Conservation (phyloP, 768 basidiomycete genomes). For the Mycena rebaudengoi region DNA sequence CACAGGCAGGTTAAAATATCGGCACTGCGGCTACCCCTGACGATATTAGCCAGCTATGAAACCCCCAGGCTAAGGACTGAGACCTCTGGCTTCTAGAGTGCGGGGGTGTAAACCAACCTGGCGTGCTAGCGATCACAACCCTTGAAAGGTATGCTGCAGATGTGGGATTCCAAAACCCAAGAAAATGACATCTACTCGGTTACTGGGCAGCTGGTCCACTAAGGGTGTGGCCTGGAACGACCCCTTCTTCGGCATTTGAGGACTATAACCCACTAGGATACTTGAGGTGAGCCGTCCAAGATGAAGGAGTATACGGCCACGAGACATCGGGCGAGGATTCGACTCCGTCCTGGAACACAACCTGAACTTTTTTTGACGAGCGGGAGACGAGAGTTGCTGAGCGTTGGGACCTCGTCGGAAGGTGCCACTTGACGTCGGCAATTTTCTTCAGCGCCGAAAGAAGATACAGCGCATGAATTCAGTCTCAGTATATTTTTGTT, state of each 20-base stretch:
- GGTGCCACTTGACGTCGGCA: slow-evolving; percentile 62
- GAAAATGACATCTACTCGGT: slow-evolving; percentile 61
- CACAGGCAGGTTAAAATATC: slow-evolving; percentile 63
- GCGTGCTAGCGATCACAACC: slow-evolving; percentile 67
- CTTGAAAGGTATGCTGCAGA: slow-evolving; percentile 70
- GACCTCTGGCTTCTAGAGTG: slow-evolving; percentile 53
- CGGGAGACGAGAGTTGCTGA: slow-evolving; percentile 79
- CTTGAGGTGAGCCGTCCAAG: slow-evolving; percentile 58
- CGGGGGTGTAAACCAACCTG: slow-evolving; percentile 38
- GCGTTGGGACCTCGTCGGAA: slow-evolving; percentile 75
- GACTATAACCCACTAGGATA: slow-evolving; percentile 78
- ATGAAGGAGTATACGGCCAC: slow-evolving; percentile 70
- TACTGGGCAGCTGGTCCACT: no score
- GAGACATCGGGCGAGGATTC: slow-evolving; percentile 76
- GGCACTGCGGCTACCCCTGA: slow-evolving; percentile 52
- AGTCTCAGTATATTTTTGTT: slow-evolving; percentile 51
- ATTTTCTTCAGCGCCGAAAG: slow-evolving; percentile 62
- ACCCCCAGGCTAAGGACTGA: slow-evolving; percentile 55
- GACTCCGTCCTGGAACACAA: slow-evolving; percentile 70
- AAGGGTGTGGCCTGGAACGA: slow-evolving; percentile 74
- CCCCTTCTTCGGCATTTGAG: slow-evolving; percentile 70
- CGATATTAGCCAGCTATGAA: slow-evolving; percentile 51
- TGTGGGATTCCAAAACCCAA: slow-evolving; percentile 75
- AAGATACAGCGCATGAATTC: slow-evolving; percentile 77
- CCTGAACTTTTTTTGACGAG: slow-evolving; percentile 76